These are phyloP conservation scores for Spathaspora girioi DNA, from an alignment of 805 yeast species.

Conservation along the genomic window DNA sequence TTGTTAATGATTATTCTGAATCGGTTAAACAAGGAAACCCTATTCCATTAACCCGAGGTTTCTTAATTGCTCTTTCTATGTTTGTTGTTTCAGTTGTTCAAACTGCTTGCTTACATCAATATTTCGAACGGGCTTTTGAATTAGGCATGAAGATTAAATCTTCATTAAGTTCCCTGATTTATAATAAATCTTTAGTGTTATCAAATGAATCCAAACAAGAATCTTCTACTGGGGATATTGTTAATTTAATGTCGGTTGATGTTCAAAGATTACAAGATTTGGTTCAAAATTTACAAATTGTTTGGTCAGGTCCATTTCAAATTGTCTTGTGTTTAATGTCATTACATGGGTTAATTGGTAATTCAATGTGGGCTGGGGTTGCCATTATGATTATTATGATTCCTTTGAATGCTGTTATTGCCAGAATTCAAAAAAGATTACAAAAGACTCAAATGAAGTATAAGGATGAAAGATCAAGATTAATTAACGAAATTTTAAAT, in stretches of 20 bases:
- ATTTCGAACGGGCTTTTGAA: constrained; percentile 70
- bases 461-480: constrained; percentile 89
- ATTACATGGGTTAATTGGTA: constrained; percentile 69
- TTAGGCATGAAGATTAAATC: constrained; percentile 75
- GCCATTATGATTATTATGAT: constrained; percentile 70
- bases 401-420: constrained; percentile 72
- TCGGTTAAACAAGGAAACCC: constrained; percentile 34
- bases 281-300: constrained; percentile 69
- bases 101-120: constrained; percentile 74
- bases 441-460: constrained; percentile 85
- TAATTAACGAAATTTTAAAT: constrained; percentile 82
- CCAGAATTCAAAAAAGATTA: constrained; percentile 61
- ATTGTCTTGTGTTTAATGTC: constrained; percentile 71
- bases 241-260: constrained; percentile 92
- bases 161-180: constrained; percentile 62
- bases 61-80: constrained; percentile 73
- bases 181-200: constrained; percentile 62
- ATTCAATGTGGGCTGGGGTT: constrained; percentile 97
- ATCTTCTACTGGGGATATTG: constrained; percentile 88
- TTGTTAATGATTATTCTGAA: constrained; percentile 36
- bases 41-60: constrained; percentile 68
- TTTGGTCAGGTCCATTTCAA: constrained; percentile 95
- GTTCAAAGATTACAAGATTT: constrained; percentile 84
- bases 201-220: constrained; percentile 69
- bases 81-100: constrained; percentile 73